Conservation (phyloP, 2,329 filamentous ascomycete species). For the Trichoderma oligosporum region DNA sequence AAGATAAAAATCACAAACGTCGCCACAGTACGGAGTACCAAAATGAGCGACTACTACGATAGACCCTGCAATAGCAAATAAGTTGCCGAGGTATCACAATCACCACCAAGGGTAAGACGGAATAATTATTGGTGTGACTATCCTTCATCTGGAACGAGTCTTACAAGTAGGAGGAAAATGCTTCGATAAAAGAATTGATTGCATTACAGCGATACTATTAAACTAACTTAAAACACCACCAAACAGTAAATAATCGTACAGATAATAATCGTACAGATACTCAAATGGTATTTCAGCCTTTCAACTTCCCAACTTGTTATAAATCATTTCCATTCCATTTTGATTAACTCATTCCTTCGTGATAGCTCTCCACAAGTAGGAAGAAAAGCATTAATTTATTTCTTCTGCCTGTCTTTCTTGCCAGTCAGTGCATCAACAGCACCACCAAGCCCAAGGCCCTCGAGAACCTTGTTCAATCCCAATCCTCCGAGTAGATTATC, state of each 20-base stretch:
- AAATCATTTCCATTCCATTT: background rate
- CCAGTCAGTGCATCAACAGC: constrained; percentile 43
- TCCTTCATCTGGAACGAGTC: no score
- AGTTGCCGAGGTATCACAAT: background rate
- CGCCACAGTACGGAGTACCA: no score
- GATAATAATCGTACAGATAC: background rate
- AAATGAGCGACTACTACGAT: no score
- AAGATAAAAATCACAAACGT: no score
- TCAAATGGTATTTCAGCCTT: background rate
- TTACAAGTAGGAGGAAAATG: background rate
- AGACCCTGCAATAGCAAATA: no score
- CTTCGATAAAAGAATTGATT: background rate
- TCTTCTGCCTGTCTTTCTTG: constrained; percentile 40
- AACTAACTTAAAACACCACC: background rate
- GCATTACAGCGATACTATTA: background rate
- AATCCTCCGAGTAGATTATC: constrained; percentile 74
- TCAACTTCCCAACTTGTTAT: no score
- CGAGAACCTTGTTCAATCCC: constrained; percentile 71
- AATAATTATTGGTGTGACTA: no score
- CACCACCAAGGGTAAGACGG: no score
- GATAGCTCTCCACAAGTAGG: background rate
- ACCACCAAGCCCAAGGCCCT: constrained; percentile 63
- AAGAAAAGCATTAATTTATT: background rate
- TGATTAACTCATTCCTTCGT: background rate
- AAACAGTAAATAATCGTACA: background rate